Evolutionary conservation across 805 yeast genomes (phyloP).

Genomic region (Starmerella sirachaensis): DNA sequence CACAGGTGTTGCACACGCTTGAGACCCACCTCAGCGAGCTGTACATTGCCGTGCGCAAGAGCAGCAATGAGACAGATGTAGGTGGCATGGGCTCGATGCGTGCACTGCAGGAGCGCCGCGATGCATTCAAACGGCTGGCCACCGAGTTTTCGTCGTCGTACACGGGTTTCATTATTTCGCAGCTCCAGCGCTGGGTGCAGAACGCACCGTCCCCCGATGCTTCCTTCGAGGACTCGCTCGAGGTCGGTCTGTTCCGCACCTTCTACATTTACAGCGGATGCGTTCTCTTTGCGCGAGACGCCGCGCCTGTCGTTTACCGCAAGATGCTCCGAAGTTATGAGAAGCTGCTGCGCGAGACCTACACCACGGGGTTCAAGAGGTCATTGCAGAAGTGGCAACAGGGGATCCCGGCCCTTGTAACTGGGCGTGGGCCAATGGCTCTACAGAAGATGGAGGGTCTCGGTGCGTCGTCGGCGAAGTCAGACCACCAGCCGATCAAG

Average conservation of each 20-base stretch:
- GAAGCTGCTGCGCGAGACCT: constrained; percentile 27
- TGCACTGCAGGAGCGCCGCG: constrained; percentile 57
- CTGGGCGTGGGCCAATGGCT: no score
- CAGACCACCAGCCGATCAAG: no score
- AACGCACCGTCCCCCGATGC: constrained; percentile 19
- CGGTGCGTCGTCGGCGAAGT: no score
- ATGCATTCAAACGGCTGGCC: constrained; percentile 46
- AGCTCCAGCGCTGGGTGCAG: background rate
- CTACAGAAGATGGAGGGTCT: no score
- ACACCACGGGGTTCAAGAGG: constrained; percentile 19
- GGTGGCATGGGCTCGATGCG: constrained; percentile 39
- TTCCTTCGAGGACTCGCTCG: constrained; percentile 18
- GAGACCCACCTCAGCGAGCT: constrained; percentile 48
- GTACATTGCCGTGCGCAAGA: constrained; percentile 47
- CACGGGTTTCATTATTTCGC: constrained; percentile 1
- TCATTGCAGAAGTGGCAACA: constrained; percentile 5
- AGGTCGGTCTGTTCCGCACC: constrained; percentile 19
- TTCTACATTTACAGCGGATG: constrained; percentile 36
- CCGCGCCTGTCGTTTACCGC: constrained; percentile 38
- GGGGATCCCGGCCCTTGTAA: no score
- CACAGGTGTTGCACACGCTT: constrained; percentile 33
- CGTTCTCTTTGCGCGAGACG: constrained; percentile 46
- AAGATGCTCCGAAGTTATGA: constrained; percentile 37
- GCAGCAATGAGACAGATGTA: constrained; percentile 22
- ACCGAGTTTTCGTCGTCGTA: constrained; percentile 30